A percentile compares a stretch with the other conserved stretches of the same genome.
These are phyloP conservation scores for Aspergillus glaucus DNA, from an alignment of 2,329 filamentous ascomycete species.

Conservation along the genomic window DNA sequence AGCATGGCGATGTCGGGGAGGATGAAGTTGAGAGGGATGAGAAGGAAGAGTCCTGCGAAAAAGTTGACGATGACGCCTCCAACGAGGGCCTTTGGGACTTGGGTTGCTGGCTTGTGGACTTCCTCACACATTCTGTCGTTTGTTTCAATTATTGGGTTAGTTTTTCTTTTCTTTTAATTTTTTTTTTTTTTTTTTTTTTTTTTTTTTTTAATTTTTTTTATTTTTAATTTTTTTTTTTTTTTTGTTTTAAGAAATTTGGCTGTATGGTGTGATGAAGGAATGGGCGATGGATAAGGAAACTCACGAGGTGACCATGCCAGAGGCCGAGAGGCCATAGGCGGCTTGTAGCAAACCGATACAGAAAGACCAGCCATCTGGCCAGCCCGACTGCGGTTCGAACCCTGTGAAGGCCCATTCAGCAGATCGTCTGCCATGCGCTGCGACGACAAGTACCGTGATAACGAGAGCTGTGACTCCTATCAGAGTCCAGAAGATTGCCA, in stretches of 20 bases:
- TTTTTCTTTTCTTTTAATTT: no score
- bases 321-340: conserved; percentile 60
- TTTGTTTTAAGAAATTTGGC: no score
- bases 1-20: conserved; percentile 59
- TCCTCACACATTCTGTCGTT: conserved; percentile 55
- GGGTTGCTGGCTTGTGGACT: conserved; percentile 54
- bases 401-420: conserved; percentile 48
- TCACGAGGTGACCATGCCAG: conserved; percentile 70
- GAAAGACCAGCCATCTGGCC: conserved; percentile 62
- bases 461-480: conserved; percentile 57
- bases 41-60: conserved; percentile 56
- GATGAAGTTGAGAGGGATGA: conserved; percentile 67
- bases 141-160: conserved; percentile 6
- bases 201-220: no score
- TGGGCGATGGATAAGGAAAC: conserved; percentile 21
- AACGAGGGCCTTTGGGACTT: conserved; percentile 62
- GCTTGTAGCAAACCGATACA: conserved; percentile 62
- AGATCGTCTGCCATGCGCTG: conserved; percentile 60
- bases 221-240: no score
- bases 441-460: conserved; percentile 60
- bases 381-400: conserved; percentile 61
- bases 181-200: no score
- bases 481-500: conserved; percentile 63
- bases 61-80: conserved; percentile 58
- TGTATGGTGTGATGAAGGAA: no score